Conservation (phyloP, 192 early-diverging fungal species). For the Coemansia sp. region DNA sequence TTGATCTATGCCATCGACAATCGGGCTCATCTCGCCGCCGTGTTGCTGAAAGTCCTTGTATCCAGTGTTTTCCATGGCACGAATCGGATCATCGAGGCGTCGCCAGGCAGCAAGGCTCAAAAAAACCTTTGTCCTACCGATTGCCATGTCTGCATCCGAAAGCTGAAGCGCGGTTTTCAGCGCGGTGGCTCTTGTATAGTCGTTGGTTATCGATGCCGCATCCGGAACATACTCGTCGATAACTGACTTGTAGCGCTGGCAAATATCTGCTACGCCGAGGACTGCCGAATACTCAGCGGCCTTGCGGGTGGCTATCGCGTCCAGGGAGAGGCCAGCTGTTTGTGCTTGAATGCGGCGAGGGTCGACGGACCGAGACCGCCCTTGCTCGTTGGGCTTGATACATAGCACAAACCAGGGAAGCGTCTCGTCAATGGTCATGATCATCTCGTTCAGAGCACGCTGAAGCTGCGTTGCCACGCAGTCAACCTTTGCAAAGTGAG, state of each 20-base stretch:
- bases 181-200: slow-evolving; percentile 26
- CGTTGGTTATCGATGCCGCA: slow-evolving; percentile 17
- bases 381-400: slow-evolving; percentile 55
- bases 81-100: slow-evolving; percentile 75
- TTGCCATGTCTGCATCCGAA: slow-evolving; percentile 51
- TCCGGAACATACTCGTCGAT: slow-evolving; percentile 50
- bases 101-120: slow-evolving; percentile 78
- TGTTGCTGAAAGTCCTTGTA: slow-evolving; percentile 16
- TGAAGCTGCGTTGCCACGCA: slow-evolving; percentile 68
- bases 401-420: slow-evolving; percentile 78
- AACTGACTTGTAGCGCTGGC: slow-evolving; percentile 46
- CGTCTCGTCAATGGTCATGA: slow-evolving; percentile 70
- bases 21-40: slow-evolving; percentile 45
- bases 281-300: slow-evolving; percentile 46
- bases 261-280: slow-evolving; percentile 40
- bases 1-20: slow-evolving; percentile 23
- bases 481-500: slow-evolving; percentile 55
- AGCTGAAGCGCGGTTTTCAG: slow-evolving; percentile 52
- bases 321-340: slow-evolving; percentile 27
- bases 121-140: slow-evolving; percentile 65
- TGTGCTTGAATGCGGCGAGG: slow-evolving; percentile 52
- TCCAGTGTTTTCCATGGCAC: slow-evolving; percentile 57
- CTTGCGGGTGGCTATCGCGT: slow-evolving; percentile 41
- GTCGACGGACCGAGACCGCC: slow-evolving; percentile 26
- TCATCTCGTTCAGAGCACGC: slow-evolving; percentile 65